phyloP scores from a whole-genome alignment of 192 early-diverging fungal species.

The Phycomyces nitens region DNA sequence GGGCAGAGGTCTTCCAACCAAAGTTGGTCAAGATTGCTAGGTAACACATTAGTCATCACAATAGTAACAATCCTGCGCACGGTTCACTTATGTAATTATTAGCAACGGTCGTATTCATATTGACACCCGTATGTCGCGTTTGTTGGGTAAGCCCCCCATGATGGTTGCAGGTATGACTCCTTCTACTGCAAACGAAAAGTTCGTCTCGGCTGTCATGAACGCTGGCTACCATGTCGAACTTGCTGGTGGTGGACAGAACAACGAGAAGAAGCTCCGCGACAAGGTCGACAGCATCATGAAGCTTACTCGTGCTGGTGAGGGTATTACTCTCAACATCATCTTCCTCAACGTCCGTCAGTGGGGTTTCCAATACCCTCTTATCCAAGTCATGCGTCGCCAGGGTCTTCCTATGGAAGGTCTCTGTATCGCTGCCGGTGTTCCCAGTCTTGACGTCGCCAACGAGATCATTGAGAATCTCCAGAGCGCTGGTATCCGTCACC shows the following conservation, averaged over 20 bases:
- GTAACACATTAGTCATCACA: conserved; percentile 21
- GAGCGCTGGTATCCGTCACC: conserved; percentile 71
- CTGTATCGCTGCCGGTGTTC: conserved; percentile 91
- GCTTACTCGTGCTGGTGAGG: conserved; percentile 70
- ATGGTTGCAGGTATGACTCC: conserved; percentile 98
- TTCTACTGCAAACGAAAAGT: conserved; percentile 70
- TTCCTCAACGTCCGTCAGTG: conserved; percentile 90
- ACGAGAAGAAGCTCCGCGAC: conserved; percentile 58
- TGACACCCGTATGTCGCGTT: conserved; percentile 80
- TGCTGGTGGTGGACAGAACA: conserved; percentile 88
- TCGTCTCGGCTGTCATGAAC: conserved; percentile 83
- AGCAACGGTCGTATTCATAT: conserved; percentile 72
- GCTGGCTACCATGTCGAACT: conserved; percentile 90
- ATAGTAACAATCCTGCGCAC: neutral
- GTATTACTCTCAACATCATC: conserved; percentile 88
- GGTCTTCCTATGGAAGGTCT: conserved; percentile 88
- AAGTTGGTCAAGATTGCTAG: conserved; percentile 66
- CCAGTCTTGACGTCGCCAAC: conserved; percentile 79
- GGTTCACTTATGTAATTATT: conserved; percentile 3
- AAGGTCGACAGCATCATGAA: conserved; percentile 74
- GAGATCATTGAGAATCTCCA: conserved; percentile 74
- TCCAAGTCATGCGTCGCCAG: conserved; percentile 73
- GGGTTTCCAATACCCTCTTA: conserved; percentile 87
- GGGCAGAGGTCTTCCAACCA: conserved; percentile 83
- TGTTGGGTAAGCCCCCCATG: conserved; percentile 84